Evolutionary conservation across 1,284 basidiomycete species (phyloP).

Genomic region (Ceratobasidium sp.): DNA sequence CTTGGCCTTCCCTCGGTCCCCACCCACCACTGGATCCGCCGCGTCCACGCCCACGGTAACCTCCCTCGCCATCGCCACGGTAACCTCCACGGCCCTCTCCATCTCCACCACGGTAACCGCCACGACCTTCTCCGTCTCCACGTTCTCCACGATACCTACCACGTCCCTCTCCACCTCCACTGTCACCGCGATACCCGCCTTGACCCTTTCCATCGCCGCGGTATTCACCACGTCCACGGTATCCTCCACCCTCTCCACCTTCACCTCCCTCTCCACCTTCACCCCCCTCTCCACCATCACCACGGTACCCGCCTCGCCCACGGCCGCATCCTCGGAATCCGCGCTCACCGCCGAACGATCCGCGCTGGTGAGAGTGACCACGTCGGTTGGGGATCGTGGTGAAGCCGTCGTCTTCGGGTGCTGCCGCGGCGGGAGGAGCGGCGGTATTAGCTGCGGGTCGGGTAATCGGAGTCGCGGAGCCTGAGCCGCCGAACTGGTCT

Average conservation of each 20-base stretch:
- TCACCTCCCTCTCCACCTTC: constrained; percentile 45
- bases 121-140: background rate
- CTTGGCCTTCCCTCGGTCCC: background rate
- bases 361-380: background rate
- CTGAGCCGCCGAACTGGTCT: constrained; percentile 18
- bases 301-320: constrained; percentile 49
- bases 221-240: constrained; percentile 4
- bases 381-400: constrained; percentile 8
- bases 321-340: constrained; percentile 50
- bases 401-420: constrained; percentile 24
- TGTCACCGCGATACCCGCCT: constrained; percentile 1
- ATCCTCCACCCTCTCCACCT: constrained; percentile 24
- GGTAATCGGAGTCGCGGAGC: constrained; percentile 3
- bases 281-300: constrained; percentile 50
- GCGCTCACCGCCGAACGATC: constrained; percentile 49
- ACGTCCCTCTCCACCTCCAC: background rate
- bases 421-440: background rate
- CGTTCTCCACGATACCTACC: background rate
- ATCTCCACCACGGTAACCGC: background rate
- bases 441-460: background rate
- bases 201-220: background rate
- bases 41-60: background rate
- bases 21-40: background rate
- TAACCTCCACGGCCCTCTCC: background rate
- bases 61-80: too few species aligned